Conservation (phyloP, 495 filamentous ascomycete genomes). For the Xylaria telfairii region DNA sequence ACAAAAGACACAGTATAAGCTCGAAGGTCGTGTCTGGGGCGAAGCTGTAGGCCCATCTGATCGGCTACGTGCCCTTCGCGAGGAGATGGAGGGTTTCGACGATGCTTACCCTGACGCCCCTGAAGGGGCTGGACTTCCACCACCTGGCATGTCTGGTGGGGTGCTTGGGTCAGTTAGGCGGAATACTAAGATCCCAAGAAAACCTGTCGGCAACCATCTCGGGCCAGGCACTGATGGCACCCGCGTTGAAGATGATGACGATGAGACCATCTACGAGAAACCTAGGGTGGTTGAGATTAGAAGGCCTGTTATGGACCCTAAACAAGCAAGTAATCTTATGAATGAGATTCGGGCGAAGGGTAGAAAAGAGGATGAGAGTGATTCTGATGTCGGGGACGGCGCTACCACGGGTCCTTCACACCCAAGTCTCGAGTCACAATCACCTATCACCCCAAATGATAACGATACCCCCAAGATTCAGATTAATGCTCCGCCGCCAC, state of each 20-base stretch:
- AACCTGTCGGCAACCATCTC: constrained; percentile 53
- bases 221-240: constrained; percentile 50
- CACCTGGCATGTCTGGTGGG: constrained; percentile 50
- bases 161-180: constrained; percentile 69
- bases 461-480: constrained; percentile 57
- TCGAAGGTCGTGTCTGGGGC: constrained; percentile 94
- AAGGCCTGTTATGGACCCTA: constrained; percentile 74
- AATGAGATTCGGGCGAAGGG: constrained; percentile 83
- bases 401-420: constrained; percentile 79
- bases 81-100: constrained; percentile 83
- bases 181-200: constrained; percentile 64
- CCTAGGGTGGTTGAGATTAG: constrained; percentile 70
- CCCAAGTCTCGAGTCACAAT: constrained; percentile 73
- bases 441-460: constrained; percentile 74
- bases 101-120: constrained; percentile 44
- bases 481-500: constrained; percentile 49
- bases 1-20: constrained; percentile 97
- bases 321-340: constrained; percentile 75
- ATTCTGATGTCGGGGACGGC: constrained; percentile 74
- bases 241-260: constrained; percentile 49
- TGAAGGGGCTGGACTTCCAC: constrained; percentile 40
- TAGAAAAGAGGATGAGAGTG: constrained; percentile 72
- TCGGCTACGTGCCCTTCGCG: constrained; percentile 86
- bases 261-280: constrained; percentile 65
- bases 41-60: constrained; percentile 85